Base-by-base conservation (phyloP, 495 filamentous ascomycete species). In the Neurospora terricola region DNA sequence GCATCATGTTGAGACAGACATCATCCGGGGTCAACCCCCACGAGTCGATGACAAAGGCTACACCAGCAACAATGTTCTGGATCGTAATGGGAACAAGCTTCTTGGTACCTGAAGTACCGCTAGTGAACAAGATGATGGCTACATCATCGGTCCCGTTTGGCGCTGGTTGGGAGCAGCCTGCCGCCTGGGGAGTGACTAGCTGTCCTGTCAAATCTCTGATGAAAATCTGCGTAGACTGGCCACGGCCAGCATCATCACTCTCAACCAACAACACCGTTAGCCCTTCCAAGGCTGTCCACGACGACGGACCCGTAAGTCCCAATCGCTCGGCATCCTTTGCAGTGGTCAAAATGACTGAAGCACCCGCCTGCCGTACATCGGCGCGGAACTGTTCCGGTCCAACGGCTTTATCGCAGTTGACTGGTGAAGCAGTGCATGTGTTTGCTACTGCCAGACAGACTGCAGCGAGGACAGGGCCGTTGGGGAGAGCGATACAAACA, bases 1-100 rank as follows among this genome's bases (percentile, higher is more conserved):
- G 84, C 84, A 86, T 86, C 79, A 84, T 81, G 69, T 85, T 84
- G n/a, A 84, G 71, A 74, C 83, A 85, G 6, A 77, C 75, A 73
- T 84, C 82, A 10, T 76, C 72, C 27, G 75, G 70, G 0, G 78
- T 77, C 69, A 85, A 59, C 38, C 79, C 79, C 76, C 83, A 83
- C 1, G 83, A 83, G 5, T 83, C 80, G n/a, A 83, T 80, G 2
- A 83, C 82, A 39, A 81, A 79, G 23, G 76, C 77, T 6, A 83
- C 81, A 34, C 83, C 81, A 10, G 74, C 73, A 38, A 83, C 72
- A 62, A 83, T 80, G n/a, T 80, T 79, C 36, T 80, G 78, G 9
- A 78, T 72, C n/a, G 79, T 79, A 37, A 85, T 76, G 2, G 83
- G 83, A 21, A 86, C 84, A 54, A 85, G 75, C 73, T 86, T 86